Conservation (phyloP, 2,329 filamentous ascomycete species). For the Hypomyces rosellus region DNA sequence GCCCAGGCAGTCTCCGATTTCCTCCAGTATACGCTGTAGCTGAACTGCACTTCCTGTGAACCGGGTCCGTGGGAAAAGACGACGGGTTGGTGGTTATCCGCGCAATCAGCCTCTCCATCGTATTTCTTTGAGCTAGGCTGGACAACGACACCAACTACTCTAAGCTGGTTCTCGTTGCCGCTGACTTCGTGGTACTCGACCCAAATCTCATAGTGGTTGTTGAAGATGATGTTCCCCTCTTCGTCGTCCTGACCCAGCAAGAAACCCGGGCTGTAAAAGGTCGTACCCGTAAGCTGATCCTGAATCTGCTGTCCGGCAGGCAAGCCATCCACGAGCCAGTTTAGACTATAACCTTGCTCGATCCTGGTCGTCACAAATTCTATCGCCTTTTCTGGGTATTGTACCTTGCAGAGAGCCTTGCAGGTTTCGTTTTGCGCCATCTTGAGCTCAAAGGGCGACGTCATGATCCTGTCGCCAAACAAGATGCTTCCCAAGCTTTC, state of each 20-base stretch:
- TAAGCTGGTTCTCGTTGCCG: conserved; percentile 59
- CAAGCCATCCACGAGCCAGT: conserved; percentile 92
- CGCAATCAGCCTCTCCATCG: conserved; percentile 57
- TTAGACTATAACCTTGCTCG: conserved; percentile 79
- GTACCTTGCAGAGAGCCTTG: conserved; percentile 66
- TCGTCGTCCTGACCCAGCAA: conserved; percentile 57
- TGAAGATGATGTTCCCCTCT: conserved; percentile 56
- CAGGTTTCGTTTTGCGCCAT: conserved; percentile 87
- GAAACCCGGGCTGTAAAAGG: conserved; percentile 91
- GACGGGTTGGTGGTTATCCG: conserved; percentile 49
- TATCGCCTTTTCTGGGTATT: conserved; percentile 58
- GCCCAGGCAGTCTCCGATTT: conserved; percentile 84
- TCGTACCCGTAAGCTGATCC: conserved; percentile 68
- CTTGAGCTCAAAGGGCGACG: conserved; percentile 83
- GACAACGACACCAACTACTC: conserved; percentile 89
- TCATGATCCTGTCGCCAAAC: conserved; percentile 94
- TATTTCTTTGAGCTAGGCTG: conserved; percentile 68
- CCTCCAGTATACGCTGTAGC: conserved; percentile 88
- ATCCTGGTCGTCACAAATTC: conserved; percentile 81
- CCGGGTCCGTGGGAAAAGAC: conserved; percentile 51
- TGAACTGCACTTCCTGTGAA: conserved; percentile 67
- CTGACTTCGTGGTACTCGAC: conserved; percentile 86
- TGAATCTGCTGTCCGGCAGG: conserved; percentile 79
- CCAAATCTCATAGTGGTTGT: conserved; percentile 94
- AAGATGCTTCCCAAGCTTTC: conserved; percentile 88